phyloP scores from a whole-genome alignment of 2,329 filamentous ascomycete species.

The Elsinoe arachidis region DNA sequence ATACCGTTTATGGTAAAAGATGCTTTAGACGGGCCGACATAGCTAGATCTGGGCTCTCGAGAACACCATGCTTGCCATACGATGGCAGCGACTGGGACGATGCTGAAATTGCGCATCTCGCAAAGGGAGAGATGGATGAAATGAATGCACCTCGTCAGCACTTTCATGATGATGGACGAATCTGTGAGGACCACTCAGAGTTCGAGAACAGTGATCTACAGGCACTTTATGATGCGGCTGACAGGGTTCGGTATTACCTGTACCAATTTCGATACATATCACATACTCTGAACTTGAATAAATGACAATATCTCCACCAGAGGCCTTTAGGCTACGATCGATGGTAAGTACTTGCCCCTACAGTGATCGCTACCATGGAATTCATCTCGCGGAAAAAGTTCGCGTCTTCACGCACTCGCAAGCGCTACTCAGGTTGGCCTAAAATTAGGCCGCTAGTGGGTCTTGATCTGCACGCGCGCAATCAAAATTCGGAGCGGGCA shows the following conservation, averaged over 20 bases:
- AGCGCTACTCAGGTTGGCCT: neutral
- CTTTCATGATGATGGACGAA: neutral
- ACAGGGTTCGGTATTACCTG: neutral
- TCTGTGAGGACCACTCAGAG: neutral
- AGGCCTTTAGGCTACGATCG: neutral
- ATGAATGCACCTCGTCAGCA: neutral
- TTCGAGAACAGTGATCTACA: neutral
- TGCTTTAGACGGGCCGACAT: too few relatives aligned
- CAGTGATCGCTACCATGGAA: too few relatives aligned
- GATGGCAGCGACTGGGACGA: too few relatives aligned
- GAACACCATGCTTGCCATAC: too few relatives aligned
- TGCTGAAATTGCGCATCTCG: too few relatives aligned
- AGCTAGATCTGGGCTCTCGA: too few relatives aligned
- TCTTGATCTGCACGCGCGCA: neutral
- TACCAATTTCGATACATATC: too few relatives aligned
- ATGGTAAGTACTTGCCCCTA: neutral
- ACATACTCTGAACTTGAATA: too few relatives aligned
- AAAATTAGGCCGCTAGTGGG: neutral
- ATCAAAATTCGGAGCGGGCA: neutral
- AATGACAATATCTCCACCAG: neutral
- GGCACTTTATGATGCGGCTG: neutral
- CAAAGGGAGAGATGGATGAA: too few relatives aligned
- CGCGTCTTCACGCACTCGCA: neutral
- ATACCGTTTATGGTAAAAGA: too few relatives aligned
- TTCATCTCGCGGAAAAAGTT: too few relatives aligned